Conservation (phyloP, 768 basidiomycete genomes). For the Tubosaeta sp. region DNA sequence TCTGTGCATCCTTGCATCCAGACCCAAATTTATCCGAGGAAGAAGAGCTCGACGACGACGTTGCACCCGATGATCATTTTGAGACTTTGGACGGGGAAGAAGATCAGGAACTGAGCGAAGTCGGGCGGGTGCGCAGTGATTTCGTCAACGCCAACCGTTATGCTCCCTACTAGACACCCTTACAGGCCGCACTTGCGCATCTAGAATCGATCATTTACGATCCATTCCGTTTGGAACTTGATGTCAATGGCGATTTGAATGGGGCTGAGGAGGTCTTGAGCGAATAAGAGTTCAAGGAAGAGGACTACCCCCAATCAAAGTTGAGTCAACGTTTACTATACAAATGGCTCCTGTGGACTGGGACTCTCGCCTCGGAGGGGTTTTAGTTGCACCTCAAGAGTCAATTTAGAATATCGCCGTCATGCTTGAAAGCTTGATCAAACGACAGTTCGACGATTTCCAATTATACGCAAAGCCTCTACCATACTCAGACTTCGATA, state of each 20-base stretch:
- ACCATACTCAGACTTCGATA: not conserved
- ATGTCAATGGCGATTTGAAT: constrained; percentile 14
- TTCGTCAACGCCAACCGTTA: constrained; percentile 73
- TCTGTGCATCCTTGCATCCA: constrained; percentile 82
- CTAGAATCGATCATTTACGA: constrained; percentile 79
- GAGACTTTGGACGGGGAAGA: constrained; percentile 53
- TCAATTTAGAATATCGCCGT: not conserved
- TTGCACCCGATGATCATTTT: constrained; percentile 47
- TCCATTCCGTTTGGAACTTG: constrained; percentile 26
- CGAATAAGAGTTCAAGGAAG: constrained; percentile 9
- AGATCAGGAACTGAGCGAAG: constrained; percentile 74
- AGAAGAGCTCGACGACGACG: constrained; percentile 49
- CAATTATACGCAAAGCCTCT: constrained; percentile 12
- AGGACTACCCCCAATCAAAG: not conserved
- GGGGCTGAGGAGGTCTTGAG: constrained; percentile 13
- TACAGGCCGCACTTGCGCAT: constrained; percentile 75
- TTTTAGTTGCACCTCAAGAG: not conserved
- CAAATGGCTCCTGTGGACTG: not conserved
- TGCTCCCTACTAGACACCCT: constrained; percentile 73
- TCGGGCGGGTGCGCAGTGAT: constrained; percentile 93
- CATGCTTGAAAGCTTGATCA: not conserved
- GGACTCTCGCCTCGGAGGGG: not conserved
- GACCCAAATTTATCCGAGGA: constrained; percentile 46
- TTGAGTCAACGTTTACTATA: not conserved
- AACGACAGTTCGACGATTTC: not conserved